Percentiles rank a stretch among this genome's conserved stretches.
Evolutionary conservation across 495 filamentous ascomycete genomes (phyloP).

Genomic region (Aspergillus sclerotioniger): DNA sequence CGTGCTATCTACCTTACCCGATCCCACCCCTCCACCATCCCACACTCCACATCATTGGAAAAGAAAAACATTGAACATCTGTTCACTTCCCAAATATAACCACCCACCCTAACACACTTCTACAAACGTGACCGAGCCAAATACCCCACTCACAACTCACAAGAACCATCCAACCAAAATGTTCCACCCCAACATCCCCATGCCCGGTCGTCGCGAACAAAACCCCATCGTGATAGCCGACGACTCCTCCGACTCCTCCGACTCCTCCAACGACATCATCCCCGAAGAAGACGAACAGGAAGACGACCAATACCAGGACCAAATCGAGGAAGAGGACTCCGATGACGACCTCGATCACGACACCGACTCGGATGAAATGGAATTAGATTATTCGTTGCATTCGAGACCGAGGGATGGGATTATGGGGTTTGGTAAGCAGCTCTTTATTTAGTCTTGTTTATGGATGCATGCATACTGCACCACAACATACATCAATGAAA

Average conservation of each 20-base stretch:
- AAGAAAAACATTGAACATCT: too few relatives aligned
- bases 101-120: too few relatives aligned
- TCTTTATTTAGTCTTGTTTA: too few relatives aligned
- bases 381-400: neutral
- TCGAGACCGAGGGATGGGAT: neutral
- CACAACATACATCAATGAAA: neutral
- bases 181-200: conserved; percentile 8
- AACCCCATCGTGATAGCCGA: conserved; percentile 16
- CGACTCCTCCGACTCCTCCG: too few relatives aligned
- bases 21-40: too few relatives aligned
- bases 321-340: neutral
- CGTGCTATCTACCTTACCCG: too few relatives aligned
- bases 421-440: neutral
- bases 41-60: too few relatives aligned
- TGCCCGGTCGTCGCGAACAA: conserved; percentile 11
- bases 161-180: neutral
- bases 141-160: neutral
- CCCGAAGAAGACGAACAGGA: neutral
- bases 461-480: too few relatives aligned
- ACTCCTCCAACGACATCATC: conserved; percentile 20
- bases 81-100: too few relatives aligned
- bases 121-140: too few relatives aligned
- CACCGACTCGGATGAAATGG: neutral
- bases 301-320: neutral
- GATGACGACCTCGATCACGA: neutral